Percentiles rank a stretch among this genome's conserved stretches.
phyloP scores from a whole-genome alignment of 306 rosid species.

The Cicer bijugum region DNA sequence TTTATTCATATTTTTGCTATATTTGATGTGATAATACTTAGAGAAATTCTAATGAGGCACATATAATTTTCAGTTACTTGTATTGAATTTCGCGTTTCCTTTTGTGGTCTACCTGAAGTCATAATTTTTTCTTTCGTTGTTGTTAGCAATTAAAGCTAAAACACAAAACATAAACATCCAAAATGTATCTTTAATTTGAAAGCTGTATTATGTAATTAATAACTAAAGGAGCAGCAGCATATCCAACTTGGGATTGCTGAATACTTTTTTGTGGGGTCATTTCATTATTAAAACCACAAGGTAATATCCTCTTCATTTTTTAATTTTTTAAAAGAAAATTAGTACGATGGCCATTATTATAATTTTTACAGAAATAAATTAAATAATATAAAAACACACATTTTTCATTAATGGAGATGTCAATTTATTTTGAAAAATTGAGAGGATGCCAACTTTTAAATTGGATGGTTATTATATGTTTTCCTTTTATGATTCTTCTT shows the following conservation, averaged over 20 bases:
- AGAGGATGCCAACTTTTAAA: too few species aligned
- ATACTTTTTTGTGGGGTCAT: constrained; percentile 8
- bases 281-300: background rate
- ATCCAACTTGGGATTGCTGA: constrained; percentile 35
- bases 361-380: too few species aligned
- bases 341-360: too few species aligned
- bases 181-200: constrained; percentile 37
- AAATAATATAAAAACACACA: too few species aligned
- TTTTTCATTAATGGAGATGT: too few species aligned
- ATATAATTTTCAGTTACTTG: background rate
- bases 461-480: too few species aligned
- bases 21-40: background rate
- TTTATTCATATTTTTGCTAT: background rate
- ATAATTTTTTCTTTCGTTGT: background rate
- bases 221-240: background rate
- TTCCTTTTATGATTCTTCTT: too few species aligned
- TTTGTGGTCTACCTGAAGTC: background rate
- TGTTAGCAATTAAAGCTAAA: background rate
- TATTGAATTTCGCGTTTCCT: constrained; percentile 1
- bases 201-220: constrained; percentile 11
- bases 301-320: too few species aligned
- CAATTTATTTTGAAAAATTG: too few species aligned
- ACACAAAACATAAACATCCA: constrained; percentile 31
- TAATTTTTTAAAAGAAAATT: too few species aligned
- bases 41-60: background rate